phyloP scores from a whole-genome alignment of 305 asterid genomes.

The Fraxinus floribunda region DNA sequence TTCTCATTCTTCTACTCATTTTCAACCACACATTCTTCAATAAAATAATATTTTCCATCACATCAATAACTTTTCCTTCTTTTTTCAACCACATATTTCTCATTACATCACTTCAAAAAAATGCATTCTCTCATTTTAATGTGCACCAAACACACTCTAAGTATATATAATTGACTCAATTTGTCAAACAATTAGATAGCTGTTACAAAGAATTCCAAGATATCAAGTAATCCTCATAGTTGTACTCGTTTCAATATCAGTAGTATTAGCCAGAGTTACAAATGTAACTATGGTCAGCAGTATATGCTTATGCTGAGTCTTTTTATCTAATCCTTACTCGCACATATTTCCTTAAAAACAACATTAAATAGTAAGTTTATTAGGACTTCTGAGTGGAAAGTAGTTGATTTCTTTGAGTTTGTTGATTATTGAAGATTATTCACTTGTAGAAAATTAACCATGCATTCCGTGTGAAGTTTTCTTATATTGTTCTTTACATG shows the following conservation, averaged over 20 bases:
- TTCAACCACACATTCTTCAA: too few species aligned
- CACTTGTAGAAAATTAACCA: background rate
- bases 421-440: background rate
- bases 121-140: too few species aligned
- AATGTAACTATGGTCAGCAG: background rate
- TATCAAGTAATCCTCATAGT: background rate
- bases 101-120: too few species aligned
- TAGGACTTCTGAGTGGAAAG: background rate
- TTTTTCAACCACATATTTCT: too few species aligned
- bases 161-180: background rate
- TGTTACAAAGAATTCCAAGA: background rate
- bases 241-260: background rate
- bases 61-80: too few species aligned
- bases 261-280: background rate
- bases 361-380: background rate
- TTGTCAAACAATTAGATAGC: background rate
- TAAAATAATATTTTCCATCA: too few species aligned
- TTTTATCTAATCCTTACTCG: background rate
- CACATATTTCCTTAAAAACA: background rate
- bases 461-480: background rate
- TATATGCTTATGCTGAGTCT: background rate
- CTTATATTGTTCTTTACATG: background rate
- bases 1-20: too few species aligned
- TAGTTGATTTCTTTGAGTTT: background rate
- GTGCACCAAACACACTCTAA: too few species aligned